Percentiles rank a stretch among this genome's conserved stretches.
Evolutionary conservation across 192 early-diverging fungal species (phyloP).

Genomic region (Glomus cerebriforme): DNA sequence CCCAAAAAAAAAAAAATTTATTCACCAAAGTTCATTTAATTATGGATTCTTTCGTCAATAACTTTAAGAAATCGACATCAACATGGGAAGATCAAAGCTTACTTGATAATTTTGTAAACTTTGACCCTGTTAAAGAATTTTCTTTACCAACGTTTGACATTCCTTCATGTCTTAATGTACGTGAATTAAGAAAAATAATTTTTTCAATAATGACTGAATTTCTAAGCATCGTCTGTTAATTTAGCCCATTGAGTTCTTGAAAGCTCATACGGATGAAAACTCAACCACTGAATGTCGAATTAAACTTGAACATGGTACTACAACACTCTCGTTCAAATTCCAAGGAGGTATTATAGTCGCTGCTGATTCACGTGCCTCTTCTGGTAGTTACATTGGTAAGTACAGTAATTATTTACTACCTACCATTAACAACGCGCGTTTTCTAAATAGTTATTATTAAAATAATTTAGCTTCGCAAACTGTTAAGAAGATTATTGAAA

Average conservation of each 20-base stretch:
- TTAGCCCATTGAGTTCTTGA: slow-evolving; percentile 85
- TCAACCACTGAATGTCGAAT: slow-evolving; percentile 79
- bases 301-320: slow-evolving; percentile 95
- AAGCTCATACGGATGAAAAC: slow-evolving; percentile 74
- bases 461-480: slow-evolving; percentile 75
- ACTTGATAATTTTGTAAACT: slow-evolving; percentile 35
- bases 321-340: slow-evolving; percentile 98
- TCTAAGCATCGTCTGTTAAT: background rate
- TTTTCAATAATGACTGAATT: background rate
- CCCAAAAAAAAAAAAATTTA: too few species aligned
- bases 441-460: background rate
- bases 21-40: background rate
- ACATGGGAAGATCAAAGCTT: slow-evolving; percentile 27
- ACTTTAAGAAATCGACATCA: slow-evolving; percentile 37
- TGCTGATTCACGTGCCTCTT: slow-evolving; percentile 95
- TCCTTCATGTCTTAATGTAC: slow-evolving; percentile 57
- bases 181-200: background rate
- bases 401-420: background rate
- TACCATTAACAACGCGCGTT: background rate
- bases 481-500: slow-evolving; percentile 99
- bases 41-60: slow-evolving; percentile 46
- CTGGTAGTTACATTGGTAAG: slow-evolving; percentile 86
- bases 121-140: slow-evolving; percentile 56
- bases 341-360: slow-evolving; percentile 91
- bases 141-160: slow-evolving; percentile 59